These are phyloP conservation scores for Melanopsichium pennsylvanicum DNA, from an alignment of 1,284 basidiomycete genomes.

Conservation along the genomic window DNA sequence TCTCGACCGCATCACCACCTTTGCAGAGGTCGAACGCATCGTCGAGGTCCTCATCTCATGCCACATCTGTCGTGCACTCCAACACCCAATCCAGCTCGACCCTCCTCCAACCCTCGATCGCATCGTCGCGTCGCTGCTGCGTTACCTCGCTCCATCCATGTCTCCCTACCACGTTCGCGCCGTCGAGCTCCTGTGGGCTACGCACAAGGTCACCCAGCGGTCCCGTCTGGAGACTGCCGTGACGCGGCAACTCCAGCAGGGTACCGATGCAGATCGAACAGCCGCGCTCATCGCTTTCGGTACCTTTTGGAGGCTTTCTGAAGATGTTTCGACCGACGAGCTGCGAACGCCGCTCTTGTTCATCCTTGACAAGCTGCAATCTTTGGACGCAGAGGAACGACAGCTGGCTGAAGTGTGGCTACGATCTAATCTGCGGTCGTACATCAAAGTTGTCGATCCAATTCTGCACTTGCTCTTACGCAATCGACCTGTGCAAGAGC, in stretches of 20 bases:
- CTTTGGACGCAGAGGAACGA: constrained; percentile 30
- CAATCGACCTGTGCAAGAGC: constrained; percentile 1
- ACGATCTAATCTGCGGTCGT: constrained; percentile 48
- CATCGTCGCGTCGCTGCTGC: constrained; percentile 71
- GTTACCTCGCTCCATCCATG: constrained; percentile 76
- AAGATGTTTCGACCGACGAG: constrained; percentile 68
- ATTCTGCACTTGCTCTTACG: constrained; percentile 42
- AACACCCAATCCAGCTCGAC: constrained; percentile 24
- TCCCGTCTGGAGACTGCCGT: constrained; percentile 40
- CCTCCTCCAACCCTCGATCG: constrained; percentile 21
- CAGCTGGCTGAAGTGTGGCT: constrained; percentile 56
- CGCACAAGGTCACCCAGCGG: constrained; percentile 27
- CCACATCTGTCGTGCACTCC: constrained; percentile 43
- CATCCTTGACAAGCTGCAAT: constrained; percentile 77
- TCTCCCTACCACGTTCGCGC: constrained; percentile 82
- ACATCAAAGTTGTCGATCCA: constrained; percentile 49
- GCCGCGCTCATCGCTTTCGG: constrained; percentile 87
- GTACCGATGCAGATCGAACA: background rate
- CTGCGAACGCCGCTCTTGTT: constrained; percentile 77
- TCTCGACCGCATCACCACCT: constrained; percentile 25
- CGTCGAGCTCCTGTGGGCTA: constrained; percentile 82
- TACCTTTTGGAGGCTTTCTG: constrained; percentile 86
- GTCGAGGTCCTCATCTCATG: constrained; percentile 47
- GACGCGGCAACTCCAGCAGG: constrained; percentile 24
- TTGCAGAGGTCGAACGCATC: constrained; percentile 46